phyloP scores from a whole-genome alignment of 495 filamentous ascomycete genomes.

The Talaromyces borbonicus region DNA sequence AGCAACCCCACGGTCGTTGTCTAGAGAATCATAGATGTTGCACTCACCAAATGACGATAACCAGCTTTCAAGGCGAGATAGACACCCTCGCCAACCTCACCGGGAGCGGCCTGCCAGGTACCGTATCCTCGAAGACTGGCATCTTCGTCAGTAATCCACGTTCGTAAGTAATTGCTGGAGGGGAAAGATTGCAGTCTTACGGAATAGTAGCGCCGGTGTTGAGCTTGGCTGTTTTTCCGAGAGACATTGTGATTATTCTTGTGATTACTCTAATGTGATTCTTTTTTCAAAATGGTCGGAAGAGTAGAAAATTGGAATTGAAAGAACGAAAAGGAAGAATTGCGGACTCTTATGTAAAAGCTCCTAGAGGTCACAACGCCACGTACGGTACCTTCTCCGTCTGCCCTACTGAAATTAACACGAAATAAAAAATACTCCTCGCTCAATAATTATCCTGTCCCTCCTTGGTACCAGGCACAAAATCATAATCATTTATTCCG shows the following conservation, averaged over 20 bases:
- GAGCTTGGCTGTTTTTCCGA: constrained; percentile 35
- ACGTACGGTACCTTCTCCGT: no score
- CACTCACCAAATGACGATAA: constrained; percentile 44
- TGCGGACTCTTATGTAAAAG: no score
- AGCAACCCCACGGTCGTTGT: background rate
- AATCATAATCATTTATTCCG: background rate
- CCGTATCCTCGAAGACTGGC: constrained; percentile 41
- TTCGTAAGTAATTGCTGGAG: constrained; percentile 18
- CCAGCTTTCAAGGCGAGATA: constrained; percentile 43
- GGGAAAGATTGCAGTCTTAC: no score
- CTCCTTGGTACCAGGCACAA: background rate
- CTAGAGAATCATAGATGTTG: constrained; percentile 16
- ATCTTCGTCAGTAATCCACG: constrained; percentile 5
- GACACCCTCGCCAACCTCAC: constrained; percentile 44
- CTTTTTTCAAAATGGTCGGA: no score
- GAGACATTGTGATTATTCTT: constrained; percentile 27
- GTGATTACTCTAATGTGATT: no score
- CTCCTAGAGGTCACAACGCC: no score
- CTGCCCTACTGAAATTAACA: background rate
- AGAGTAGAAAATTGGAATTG: background rate
- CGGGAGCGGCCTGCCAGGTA: constrained; percentile 46
- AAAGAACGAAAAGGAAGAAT: background rate
- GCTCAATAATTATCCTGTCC: background rate
- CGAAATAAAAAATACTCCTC: background rate
- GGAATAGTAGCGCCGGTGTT: constrained; percentile 35